Percentiles rank a stretch among this genome's conserved stretches.
These are phyloP conservation scores for Alternaria sp. DNA, from an alignment of 2,329 filamentous ascomycete species.

Conservation along the genomic window DNA sequence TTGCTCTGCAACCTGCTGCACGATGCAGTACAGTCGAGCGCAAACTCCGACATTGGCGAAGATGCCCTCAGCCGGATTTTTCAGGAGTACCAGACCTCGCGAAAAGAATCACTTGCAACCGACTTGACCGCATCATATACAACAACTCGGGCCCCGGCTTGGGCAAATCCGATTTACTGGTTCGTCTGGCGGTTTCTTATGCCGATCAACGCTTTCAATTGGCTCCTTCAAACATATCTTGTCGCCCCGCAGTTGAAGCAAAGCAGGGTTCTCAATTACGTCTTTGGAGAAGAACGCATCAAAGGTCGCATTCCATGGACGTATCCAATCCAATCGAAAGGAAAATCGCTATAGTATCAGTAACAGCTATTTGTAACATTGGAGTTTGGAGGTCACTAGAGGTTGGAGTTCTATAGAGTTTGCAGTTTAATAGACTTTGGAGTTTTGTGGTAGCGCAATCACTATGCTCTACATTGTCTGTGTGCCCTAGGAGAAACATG, in stretches of 20 bases:
- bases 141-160: neutral
- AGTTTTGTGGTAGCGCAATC: too few relatives aligned
- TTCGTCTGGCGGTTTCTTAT: neutral
- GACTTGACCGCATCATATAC: neutral
- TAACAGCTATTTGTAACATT: neutral
- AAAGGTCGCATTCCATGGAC: conserved; percentile 6
- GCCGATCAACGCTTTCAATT: neutral
- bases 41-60: neutral
- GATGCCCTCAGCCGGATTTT: neutral
- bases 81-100: neutral
- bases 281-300: conserved; percentile 5
- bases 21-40: neutral
- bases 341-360: neutral
- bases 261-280: conserved; percentile 6
- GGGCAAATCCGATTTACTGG: conserved; percentile 5
- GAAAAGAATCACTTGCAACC: neutral
- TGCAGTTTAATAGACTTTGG: too few relatives aligned
- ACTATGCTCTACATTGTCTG: too few relatives aligned
- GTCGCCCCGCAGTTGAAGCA: neutral
- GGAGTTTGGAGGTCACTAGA: too few relatives aligned
- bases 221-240: neutral
- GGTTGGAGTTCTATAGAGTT: too few relatives aligned
- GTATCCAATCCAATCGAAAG: neutral
- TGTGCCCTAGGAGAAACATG: too few relatives aligned
- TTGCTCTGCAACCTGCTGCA: conserved; percentile 6